Base-by-base conservation (phyloP, 2,329 filamentous ascomycete genomes). In the Alternaria postmessia region DNA sequence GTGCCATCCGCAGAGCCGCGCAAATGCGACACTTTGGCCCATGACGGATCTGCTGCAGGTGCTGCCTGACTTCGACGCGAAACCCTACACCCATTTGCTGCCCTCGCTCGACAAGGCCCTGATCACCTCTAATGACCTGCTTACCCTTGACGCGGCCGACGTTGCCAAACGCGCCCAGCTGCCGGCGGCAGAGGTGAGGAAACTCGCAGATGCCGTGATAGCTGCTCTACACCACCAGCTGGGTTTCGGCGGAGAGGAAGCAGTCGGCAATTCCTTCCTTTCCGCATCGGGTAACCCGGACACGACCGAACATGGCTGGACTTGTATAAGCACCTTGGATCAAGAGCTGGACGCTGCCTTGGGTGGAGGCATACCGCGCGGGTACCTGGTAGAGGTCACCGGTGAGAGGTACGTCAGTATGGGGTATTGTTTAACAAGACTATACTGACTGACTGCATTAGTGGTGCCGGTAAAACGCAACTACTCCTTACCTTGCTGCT, bases 391-490 rank as follows among this genome's bases (percentile, higher is more conserved):
- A 7, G 95, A 99, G 78, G 85, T 99, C 62, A 91, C 93, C 2
- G 95, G 95, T 59, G 95, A 98, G 82, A 96, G 93, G 89, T 74
- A 64, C 14, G 57, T 4, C n/a, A 34, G 12, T 39, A 18, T 8
- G 7, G 9, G 12, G n/a, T 16, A 9, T 12, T 22, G 6, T 7
- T 24, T 7, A 4, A 44, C 34, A 38, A n/a, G 14, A 9, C 30
- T 32, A 6, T 39, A 39, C 61, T 69, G 47, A 39, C 61, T 69
- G 47, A 65, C 56, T 55, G n/a, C 36, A n/a, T 55, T 2, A 91
- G 89, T 74, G 95, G 94, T 70, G 91, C 89, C 66, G 95, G 94
- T 72, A 99, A 99, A 85, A 97, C 95, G 1, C 95, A 99, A 78
- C 88, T 97, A 72, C 89, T 98, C 28, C 86, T 98, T 28, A 89